These are phyloP conservation scores for Claviceps quebecensis DNA, from an alignment of 2,329 filamentous ascomycete genomes.

Conservation along the genomic window DNA sequence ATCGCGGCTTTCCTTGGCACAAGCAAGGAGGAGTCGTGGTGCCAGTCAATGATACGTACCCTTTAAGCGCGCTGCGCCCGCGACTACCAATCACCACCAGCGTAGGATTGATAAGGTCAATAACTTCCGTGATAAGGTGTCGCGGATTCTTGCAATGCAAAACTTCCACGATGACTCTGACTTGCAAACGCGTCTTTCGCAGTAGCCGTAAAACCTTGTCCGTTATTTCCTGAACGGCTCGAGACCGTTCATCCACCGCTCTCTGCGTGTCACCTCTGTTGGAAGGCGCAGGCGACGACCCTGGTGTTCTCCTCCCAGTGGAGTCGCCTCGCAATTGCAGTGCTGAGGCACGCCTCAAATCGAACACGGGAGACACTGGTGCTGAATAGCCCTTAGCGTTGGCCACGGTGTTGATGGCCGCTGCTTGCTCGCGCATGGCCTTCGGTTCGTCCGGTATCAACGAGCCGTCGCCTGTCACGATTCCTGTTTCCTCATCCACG, in stretches of 20 bases:
- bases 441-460: conserved; percentile 58
- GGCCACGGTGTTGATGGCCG: conserved; percentile 52
- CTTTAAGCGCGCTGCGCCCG: conserved; percentile 83
- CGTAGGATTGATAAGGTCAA: conserved; percentile 82
- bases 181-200: conserved; percentile 82
- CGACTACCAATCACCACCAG: conserved; percentile 86
- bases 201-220: conserved; percentile 73
- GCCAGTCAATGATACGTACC: conserved; percentile 39
- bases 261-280: conserved; percentile 38
- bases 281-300: conserved; percentile 33
- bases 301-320: conserved; percentile 17
- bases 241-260: conserved; percentile 64
- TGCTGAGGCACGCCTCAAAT: conserved; percentile 18
- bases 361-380: conserved; percentile 19
- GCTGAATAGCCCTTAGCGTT: conserved; percentile 22
- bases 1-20: background rate
- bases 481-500: conserved; percentile 70
- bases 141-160: conserved; percentile 97
- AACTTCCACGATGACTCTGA: conserved; percentile 86
- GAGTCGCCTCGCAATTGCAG: conserved; percentile 17
- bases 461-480: conserved; percentile 32
- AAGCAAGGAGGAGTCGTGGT: background rate
- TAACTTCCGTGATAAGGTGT: conserved; percentile 92
- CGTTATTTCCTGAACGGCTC: conserved; percentile 72
- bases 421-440: conserved; percentile 61